These are phyloP conservation scores for Cladorrhinum samala DNA, from an alignment of 495 filamentous ascomycete species.

Conservation along the genomic window DNA sequence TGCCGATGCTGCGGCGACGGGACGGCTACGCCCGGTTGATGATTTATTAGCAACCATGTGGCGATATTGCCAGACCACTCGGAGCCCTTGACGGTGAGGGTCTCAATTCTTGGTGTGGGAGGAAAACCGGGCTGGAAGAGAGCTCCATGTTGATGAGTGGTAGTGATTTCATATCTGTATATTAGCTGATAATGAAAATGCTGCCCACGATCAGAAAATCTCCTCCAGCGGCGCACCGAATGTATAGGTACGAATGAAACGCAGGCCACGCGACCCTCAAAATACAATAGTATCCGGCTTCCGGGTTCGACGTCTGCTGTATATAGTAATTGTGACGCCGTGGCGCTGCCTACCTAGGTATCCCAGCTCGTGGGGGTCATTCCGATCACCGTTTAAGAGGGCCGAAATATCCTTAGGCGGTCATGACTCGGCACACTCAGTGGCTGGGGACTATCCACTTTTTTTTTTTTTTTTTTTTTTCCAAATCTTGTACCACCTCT, in stretches of 20 bases:
- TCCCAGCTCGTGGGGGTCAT: neutral
- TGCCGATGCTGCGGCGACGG: neutral
- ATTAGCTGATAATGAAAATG: neutral
- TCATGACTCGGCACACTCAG: too few relatives aligned
- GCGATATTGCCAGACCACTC: neutral
- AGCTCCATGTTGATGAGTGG: neutral
- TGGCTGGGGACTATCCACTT: too few relatives aligned
- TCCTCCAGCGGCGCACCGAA: neutral
- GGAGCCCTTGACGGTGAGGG: too few relatives aligned
- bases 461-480: too few relatives aligned
- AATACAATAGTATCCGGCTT: neutral
- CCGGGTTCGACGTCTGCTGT: constrained; percentile 1
- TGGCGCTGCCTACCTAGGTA: too few relatives aligned
- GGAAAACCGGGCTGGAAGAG: neutral
- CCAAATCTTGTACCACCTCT: too few relatives aligned
- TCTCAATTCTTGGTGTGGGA: neutral
- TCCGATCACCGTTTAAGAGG: too few relatives aligned
- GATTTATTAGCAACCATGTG: neutral
- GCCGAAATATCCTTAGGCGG: too few relatives aligned
- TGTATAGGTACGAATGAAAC: too few relatives aligned
- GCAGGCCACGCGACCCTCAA: neutral
- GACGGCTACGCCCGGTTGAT: neutral
- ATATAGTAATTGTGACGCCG: neutral
- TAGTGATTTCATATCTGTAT: neutral
- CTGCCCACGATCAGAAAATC: neutral